Percentiles rank a stretch among this genome's conserved stretches.
phyloP scores from a whole-genome alignment of 148 eudicot species.

The Rhododendron molle region DNA sequence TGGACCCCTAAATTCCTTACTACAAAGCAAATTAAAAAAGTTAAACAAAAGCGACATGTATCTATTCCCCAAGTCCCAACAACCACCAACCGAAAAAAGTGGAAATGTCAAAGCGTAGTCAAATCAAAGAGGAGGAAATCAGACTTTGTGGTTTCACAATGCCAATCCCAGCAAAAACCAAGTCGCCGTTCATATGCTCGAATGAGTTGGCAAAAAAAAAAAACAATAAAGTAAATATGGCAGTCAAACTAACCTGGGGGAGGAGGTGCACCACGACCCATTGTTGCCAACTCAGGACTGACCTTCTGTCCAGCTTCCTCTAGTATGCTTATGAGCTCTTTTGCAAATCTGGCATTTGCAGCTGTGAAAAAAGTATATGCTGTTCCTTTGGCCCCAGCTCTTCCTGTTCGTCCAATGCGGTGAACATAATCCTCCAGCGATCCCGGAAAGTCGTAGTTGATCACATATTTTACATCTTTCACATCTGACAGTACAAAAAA shows the following conservation, averaged over 20 bases:
- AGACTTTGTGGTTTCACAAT: background rate
- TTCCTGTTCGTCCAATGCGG: slow-evolving; percentile 95
- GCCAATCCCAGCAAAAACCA: background rate
- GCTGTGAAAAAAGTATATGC: slow-evolving; percentile 96
- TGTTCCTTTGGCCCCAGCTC: slow-evolving; percentile 97
- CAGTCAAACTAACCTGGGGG: slow-evolving; percentile 66
- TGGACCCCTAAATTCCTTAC: background rate
- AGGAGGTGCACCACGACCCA: slow-evolving; percentile 98
- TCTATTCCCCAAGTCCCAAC: background rate
- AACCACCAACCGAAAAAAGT: background rate
- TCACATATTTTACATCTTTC: slow-evolving; percentile 90
- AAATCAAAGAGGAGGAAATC: background rate
- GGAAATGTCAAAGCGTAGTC: background rate
- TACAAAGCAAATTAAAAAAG: background rate
- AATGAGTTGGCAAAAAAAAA: background rate
- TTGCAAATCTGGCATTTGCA: slow-evolving; percentile 96
- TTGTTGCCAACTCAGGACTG: slow-evolving; percentile 75
- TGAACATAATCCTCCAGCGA: slow-evolving; percentile 98
- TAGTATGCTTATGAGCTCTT: slow-evolving; percentile 80
- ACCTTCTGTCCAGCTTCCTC: slow-evolving; percentile 98
- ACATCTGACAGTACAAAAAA: slow-evolving; percentile 51
- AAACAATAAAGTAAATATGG: background rate
- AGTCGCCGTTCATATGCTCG: background rate
- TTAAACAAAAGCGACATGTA: background rate
- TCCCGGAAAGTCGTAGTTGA: slow-evolving; percentile 96